Base-by-base conservation (phyloP, 1,284 basidiomycete species). In the Puccinia hordei region DNA sequence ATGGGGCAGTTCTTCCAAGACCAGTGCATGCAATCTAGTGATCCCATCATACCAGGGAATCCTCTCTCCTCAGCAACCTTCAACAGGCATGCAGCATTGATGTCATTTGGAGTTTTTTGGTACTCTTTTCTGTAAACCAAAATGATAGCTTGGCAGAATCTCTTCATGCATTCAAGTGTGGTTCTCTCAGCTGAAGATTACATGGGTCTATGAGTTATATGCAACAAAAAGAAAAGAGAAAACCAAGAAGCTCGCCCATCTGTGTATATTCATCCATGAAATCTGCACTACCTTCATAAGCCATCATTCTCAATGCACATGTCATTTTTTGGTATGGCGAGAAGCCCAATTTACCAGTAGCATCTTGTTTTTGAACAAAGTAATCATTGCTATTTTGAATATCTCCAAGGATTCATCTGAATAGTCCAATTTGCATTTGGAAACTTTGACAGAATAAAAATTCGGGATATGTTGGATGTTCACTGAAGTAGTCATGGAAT, bases 1-100 rank as follows among this genome's bases (percentile, higher is more conserved):
- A 8, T 38, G 38, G 74, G 74, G 27, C 59, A 66, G 35, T 77
- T 77, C 30, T 77, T 77, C 73, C 73, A 75, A 10, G 53, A 30
- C 57, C 57, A 75, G n/a, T 75, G 73, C 73, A 75, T 75, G 27
- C 73, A 75, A 44, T 75, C 57, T 24, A 75, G 53, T 5, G 51
- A 73, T 27, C 71, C 71, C 35, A 73, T 17, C 71, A 75, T 75
- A 12, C 73, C 73, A 30, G 73, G 73, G 30, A 75, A 75, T 19
- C 73, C 73, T 44, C 41, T 35, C 44, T 75, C 57, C 24, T 75
- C 19, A 24, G 55, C 24, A 41, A 73, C 49, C n/a, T n/a, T n/a
- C n/a, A n/a, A n/a, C n/a, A n/a, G n/a, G n/a, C n/a, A n/a, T n/a
- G n/a, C n/a, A n/a, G n/a, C n/a, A n/a, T n/a, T n/a, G n/a, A n/a